Conservation (phyloP, 2,329 filamentous ascomycete genomes). For the Sordariomycetes sp. region DNA sequence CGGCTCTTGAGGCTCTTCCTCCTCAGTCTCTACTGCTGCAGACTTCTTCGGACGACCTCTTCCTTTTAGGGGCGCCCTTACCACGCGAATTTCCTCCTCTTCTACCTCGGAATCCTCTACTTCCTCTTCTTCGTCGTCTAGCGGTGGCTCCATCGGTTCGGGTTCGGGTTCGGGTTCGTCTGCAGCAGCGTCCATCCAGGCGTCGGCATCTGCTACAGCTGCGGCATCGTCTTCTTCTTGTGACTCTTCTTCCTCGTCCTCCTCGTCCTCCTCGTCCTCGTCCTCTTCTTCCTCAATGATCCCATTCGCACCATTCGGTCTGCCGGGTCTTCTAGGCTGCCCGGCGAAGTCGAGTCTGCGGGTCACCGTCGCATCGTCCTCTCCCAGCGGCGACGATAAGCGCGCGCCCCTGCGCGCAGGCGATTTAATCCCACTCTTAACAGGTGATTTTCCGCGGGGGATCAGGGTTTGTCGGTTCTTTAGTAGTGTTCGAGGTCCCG, state of each 20-base stretch:
- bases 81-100: conserved; percentile 3
- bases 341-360: conserved; percentile 44
- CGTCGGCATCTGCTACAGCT: conserved; percentile 8
- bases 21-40: not conserved
- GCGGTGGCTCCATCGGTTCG: conserved; percentile 10
- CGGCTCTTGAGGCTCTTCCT: conserved; percentile 4
- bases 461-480: conserved; percentile 37
- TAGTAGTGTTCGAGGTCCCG: conserved; percentile 43
- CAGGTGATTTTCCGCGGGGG: conserved; percentile 46
- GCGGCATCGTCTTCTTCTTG: conserved; percentile 1
- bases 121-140: conserved; percentile 11
- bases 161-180: conserved; percentile 9
- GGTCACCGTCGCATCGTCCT: conserved; percentile 32
- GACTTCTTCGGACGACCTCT: conserved; percentile 3
- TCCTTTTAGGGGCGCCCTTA: not conserved
- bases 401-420: conserved; percentile 55
- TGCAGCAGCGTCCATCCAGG: too few relatives aligned
- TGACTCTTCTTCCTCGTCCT: conserved; percentile 11
- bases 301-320: conserved; percentile 19
- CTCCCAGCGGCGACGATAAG: conserved; percentile 37
- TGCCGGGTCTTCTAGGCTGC: conserved; percentile 7
- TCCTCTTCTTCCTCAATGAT: conserved; percentile 16
- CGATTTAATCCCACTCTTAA: conserved; percentile 51
- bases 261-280: conserved; percentile 13
- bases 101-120: conserved; percentile 8